Conservation (phyloP, 2,329 filamentous ascomycete species). For the Geosmithia putterillii region DNA sequence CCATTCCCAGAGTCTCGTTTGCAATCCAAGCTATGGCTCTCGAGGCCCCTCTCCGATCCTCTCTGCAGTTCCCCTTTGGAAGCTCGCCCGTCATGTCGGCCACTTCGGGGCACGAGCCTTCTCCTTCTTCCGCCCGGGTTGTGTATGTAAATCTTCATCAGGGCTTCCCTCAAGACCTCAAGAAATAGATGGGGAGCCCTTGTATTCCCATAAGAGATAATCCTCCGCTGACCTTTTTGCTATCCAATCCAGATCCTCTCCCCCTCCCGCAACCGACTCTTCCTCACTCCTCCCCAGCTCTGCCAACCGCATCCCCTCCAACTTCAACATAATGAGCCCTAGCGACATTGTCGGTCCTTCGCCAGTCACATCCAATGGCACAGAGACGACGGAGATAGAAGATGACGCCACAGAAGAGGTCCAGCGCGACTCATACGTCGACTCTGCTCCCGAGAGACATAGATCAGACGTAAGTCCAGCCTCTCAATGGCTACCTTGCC, state of each 20-base stretch:
- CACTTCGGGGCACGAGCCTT: constrained; percentile 37
- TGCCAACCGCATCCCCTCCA: constrained; percentile 33
- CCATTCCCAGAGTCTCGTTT: not conserved
- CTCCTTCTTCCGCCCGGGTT: constrained; percentile 34
- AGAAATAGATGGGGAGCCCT: not conserved
- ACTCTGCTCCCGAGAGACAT: constrained; percentile 5
- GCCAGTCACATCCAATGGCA: constrained; percentile 76
- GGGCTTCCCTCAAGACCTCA: no score
- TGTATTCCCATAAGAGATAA: not conserved
- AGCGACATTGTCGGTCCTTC: constrained; percentile 68
- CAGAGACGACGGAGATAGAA: constrained; percentile 73
- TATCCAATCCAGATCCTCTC: constrained; percentile 15
- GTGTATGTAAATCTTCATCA: constrained; percentile 29
- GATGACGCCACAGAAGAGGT: constrained; percentile 58
- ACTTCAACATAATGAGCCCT: constrained; percentile 42
- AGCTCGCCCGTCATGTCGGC: constrained; percentile 40
- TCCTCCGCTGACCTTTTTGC: not conserved
- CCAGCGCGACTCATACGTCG: constrained; percentile 9
- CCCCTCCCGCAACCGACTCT: constrained; percentile 25
- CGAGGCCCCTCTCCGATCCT: constrained; percentile 47
- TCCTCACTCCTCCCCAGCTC: constrained; percentile 39
- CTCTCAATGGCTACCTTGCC: not conserved
- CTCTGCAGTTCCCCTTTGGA: constrained; percentile 25
- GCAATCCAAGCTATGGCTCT: constrained; percentile 17
- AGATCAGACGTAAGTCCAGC: constrained; percentile 17